Base-by-base conservation (phyloP, 768 basidiomycete species). In the Pleurotus tuoliensis region DNA sequence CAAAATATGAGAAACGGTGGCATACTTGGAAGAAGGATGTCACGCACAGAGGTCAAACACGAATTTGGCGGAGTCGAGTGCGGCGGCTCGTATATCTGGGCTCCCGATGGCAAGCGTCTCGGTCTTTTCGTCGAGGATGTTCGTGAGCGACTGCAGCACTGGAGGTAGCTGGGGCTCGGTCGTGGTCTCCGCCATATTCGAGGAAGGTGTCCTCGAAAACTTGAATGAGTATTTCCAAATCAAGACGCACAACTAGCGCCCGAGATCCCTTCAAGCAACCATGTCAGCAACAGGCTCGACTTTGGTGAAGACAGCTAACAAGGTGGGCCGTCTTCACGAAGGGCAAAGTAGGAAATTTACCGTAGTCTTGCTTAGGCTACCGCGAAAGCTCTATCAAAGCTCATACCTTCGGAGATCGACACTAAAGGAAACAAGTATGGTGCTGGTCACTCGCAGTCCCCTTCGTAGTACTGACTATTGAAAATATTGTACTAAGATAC, bases 41-140 rank as follows among this genome's bases (percentile, higher is more conserved):
- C 38, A 67, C 84, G 59, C 67, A 91, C 90, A 87, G 50, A 86
- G 71, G 68, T 92, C 88, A 61, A 92, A 94, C 12, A 90, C 69
- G 64, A 80, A 82, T 72, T 91, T 89, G 18, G 86, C 71, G n/a
- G 89, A 88, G 53, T 73, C 67, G 24, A 93, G 72, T 15, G 89
- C 84, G 49, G 82, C 79, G 52, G 69, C 66, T 43, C 79, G 78
- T 25, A 90, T 75, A 41, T 80, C 79, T 46, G 70, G 61, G 66
- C 73, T 82, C 45, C 85, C 82, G 8, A 69, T 64, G n/a, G 81
- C 80, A 58, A 92, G 71, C 6, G 71, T 72, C 65, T 88, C 82
- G 22, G 81, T 77, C 27, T 73, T 72, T 39, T 76, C 71, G 34
- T 83, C 83, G 9, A 90, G 68, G 30, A 86, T 65, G n/a, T 69